Evolutionary conservation across 2,329 filamentous ascomycete species (phyloP).

Genomic region (Chaetothyriales sp.): DNA sequence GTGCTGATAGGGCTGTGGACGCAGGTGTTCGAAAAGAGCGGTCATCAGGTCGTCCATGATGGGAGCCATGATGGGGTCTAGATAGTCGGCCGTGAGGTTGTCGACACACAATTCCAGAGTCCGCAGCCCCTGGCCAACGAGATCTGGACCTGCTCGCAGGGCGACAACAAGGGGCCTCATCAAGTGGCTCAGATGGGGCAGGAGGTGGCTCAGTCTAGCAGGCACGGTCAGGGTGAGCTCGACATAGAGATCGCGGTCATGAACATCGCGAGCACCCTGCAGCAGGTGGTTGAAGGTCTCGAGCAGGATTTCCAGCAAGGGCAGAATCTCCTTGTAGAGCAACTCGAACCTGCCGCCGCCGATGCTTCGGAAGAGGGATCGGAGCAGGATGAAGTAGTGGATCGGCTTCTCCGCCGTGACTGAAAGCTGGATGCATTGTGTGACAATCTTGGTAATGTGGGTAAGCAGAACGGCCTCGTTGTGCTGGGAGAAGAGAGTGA

Average conservation of each 20-base stretch:
- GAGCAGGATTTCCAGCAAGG: conserved; percentile 88
- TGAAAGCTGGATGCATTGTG: conserved; percentile 89
- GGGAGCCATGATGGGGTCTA: conserved; percentile 97
- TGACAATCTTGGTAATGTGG: conserved; percentile 93
- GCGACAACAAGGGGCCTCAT: conserved; percentile 98
- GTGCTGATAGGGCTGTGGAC: conserved; percentile 86
- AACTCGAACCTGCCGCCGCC: conserved; percentile 95
- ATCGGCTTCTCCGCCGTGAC: conserved; percentile 93
- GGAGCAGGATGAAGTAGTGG: conserved; percentile 90
- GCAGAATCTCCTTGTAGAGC: conserved; percentile 93
- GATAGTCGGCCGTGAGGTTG: conserved; percentile 90
- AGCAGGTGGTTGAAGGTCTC: conserved; percentile 94
- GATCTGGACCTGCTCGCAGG: conserved; percentile 73
- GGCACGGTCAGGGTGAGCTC: conserved; percentile 94
- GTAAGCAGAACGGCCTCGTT: conserved; percentile 93
- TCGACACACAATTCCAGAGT: conserved; percentile 95
- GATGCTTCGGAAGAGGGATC: conserved; percentile 89
- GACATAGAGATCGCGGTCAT: conserved; percentile 88
- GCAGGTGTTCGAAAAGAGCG: conserved; percentile 86
- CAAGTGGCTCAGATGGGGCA: conserved; percentile 87
- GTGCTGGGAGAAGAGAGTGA: conserved; percentile 83
- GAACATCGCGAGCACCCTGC: conserved; percentile 73
- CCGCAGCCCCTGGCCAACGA: conserved; percentile 83
- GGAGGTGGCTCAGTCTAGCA: conserved; percentile 77
- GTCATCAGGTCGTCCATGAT: conserved; percentile 99